Evolutionary conservation across 495 filamentous ascomycete species (phyloP).

Genomic region (Aspergillus panamensis): DNA sequence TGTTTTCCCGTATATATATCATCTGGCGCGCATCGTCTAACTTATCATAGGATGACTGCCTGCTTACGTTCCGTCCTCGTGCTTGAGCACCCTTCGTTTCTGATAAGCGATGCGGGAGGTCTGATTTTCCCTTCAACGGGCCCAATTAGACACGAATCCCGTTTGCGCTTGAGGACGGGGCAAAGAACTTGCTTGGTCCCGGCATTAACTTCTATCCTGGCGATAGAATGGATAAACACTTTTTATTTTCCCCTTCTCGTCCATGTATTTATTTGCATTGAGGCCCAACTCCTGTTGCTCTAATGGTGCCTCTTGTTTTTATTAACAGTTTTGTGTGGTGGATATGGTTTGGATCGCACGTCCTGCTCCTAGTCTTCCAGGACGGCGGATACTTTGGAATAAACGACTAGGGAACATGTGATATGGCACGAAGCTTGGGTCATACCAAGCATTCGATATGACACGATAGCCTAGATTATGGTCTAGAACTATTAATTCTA

Average conservation of each 20-base stretch:
- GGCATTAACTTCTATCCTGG: conserved; percentile 39
- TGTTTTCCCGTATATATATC: conserved; percentile 8
- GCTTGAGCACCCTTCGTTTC: conserved; percentile 24
- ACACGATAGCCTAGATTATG: conserved; percentile 22
- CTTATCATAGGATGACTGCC: conserved; percentile 37
- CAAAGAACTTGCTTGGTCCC: conserved; percentile 9
- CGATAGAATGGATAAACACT: conserved; percentile 31
- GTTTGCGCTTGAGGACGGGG: neutral
- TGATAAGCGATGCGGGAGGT: conserved; percentile 23
- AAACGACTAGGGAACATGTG: conserved; percentile 16
- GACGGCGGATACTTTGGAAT: neutral
- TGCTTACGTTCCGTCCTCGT: conserved; percentile 43
- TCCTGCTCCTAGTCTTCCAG: neutral
- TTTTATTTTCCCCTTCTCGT: conserved; percentile 12
- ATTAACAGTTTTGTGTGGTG: conserved; percentile 7
- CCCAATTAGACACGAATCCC: neutral
- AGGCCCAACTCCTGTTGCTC: conserved; percentile 12
- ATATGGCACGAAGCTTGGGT: conserved; percentile 18
- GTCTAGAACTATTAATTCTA: conserved; percentile 26
- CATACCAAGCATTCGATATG: conserved; percentile 5
- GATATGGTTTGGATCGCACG: neutral
- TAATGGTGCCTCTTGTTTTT: neutral
- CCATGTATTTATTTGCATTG: conserved; percentile 19
- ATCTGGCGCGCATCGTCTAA: conserved; percentile 18
- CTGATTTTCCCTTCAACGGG: conserved; percentile 15